Base-by-base conservation (phyloP, 2,329 filamentous ascomycete genomes). In the Sclerotinia minor region DNA sequence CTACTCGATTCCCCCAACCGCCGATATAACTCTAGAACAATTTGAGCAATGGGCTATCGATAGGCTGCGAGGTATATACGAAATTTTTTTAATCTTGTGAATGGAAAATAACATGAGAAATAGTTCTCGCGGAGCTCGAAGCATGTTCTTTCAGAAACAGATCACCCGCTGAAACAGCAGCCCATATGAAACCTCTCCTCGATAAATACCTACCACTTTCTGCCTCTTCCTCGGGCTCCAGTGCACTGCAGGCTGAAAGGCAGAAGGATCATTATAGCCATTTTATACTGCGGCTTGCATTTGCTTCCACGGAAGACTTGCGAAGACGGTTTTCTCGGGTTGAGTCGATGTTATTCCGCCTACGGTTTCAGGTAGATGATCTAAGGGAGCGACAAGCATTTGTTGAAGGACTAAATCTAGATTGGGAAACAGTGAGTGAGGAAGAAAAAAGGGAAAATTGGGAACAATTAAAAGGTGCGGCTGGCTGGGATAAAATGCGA, bases 31-130 rank as follows among this genome's bases (percentile, higher is more conserved):
- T 0, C 87, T 99, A 53, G 95, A 99, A 77, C 89, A 99, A 77
- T 99, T 99, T 76, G 95, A 99, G 78, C 93, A 97, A 85, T 99
- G 95, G 95, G 95, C 94, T 15, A 98, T 99, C 76, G 92, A 96
- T 75, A 85, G 95, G 68, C 79, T 99, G 72, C 89, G 92, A 80
- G 86, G 92, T 92, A 81, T 67, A 81, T 65, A 55, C 15, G 45
- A 21, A 52, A 50, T 15, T 44, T 44, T 5, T 0, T n/a, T 13
- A 63, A n/a, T 80, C 78, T 79, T 45, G 74, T 61, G 77, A 81
- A 71, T n/a, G 45, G 50, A 65, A 50, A n/a, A 21, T 66, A 59
- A 66, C 53, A 50, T 35, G n/a, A 26, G 2, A 7, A 41, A 66
- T 35, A 92, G 91, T 96, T 63, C 88, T 96, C 69, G 91, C 90